phyloP scores from a whole-genome alignment of 352 stramenopile species.

The Blastocystis hominis region DNA sequence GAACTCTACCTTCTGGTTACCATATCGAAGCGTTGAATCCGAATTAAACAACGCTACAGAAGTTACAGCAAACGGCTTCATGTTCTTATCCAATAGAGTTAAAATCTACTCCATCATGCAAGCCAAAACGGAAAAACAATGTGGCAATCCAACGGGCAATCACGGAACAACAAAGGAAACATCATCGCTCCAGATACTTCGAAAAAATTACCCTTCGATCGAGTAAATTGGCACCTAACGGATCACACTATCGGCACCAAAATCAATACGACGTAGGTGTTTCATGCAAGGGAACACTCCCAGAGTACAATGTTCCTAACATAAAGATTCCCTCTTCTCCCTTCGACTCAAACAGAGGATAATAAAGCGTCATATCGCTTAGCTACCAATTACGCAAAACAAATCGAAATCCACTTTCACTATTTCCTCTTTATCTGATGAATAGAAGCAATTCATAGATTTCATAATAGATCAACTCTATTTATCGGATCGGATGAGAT shows the following conservation, averaged over 20 bases:
- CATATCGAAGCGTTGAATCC: not conserved
- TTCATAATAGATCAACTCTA: not conserved
- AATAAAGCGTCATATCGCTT: constrained; percentile 7
- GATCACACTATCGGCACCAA: not conserved
- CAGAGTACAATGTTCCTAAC: constrained; percentile 27
- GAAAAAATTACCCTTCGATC: constrained; percentile 3
- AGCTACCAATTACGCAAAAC: constrained; percentile 26
- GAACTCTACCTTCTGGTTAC: constrained; percentile 50
- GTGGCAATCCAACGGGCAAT: constrained; percentile 15
- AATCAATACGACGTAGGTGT: constrained; percentile 24
- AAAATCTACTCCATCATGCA: not conserved
- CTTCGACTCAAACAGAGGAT: constrained; percentile 44
- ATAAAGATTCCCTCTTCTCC: constrained; percentile 52
- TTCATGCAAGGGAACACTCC: constrained; percentile 17
- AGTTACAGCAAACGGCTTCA: constrained; percentile 37
- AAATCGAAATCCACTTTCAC: not conserved
- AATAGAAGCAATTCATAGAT: not conserved
- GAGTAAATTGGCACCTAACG: constrained; percentile 31
- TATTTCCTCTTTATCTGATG: constrained; percentile 16
- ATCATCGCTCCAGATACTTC: not conserved
- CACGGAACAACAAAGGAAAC: not conserved
- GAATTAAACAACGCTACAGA: constrained; percentile 34
- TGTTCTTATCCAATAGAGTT: constrained; percentile 48
- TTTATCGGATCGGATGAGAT: not conserved
- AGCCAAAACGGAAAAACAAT: not conserved